Conservation (phyloP, 2,329 filamentous ascomycete species). For the Pseudocercospora cruenta region DNA sequence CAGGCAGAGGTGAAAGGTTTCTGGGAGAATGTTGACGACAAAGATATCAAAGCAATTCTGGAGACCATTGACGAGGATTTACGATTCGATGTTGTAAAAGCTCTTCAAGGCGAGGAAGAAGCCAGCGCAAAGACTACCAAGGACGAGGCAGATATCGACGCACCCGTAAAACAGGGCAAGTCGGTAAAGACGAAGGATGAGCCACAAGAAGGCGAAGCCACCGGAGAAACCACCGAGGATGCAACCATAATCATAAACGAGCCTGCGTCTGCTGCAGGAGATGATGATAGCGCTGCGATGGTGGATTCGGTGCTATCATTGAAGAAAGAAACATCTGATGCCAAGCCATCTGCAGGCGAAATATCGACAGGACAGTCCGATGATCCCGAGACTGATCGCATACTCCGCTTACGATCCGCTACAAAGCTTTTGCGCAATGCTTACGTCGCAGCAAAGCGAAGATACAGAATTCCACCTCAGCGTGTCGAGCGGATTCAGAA, state of each 20-base stretch:
- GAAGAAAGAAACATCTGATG: constrained; percentile 16
- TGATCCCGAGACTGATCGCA: constrained; percentile 30
- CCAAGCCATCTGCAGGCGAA: constrained; percentile 10
- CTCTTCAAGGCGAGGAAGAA: constrained; percentile 55
- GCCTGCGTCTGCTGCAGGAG: constrained; percentile 14
- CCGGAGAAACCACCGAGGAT: constrained; percentile 36
- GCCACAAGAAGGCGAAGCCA: constrained; percentile 13
- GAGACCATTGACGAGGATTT: constrained; percentile 65
- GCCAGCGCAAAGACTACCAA: constrained; percentile 38
- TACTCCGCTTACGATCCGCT: constrained; percentile 45
- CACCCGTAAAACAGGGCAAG: constrained; percentile 32
- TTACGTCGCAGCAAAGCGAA: constrained; percentile 79
- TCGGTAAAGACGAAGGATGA: constrained; percentile 8
- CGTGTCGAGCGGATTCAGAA: constrained; percentile 77
- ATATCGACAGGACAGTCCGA: constrained; percentile 9
- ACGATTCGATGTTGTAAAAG: constrained; percentile 64
- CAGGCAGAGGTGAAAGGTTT: constrained; percentile 79
- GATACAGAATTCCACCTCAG: constrained; percentile 75
- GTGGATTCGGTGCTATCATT: constrained; percentile 2
- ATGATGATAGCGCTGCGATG: constrained; percentile 10
- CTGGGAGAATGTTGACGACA: constrained; percentile 82
- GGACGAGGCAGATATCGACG: constrained; percentile 42
- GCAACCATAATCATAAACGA: constrained; percentile 38
- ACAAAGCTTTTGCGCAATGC: constrained; percentile 70
- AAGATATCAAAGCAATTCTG: constrained; percentile 72